These are phyloP conservation scores for Papiliotrema nemorosa DNA, from an alignment of 1,284 basidiomycete species.

Conservation along the genomic window DNA sequence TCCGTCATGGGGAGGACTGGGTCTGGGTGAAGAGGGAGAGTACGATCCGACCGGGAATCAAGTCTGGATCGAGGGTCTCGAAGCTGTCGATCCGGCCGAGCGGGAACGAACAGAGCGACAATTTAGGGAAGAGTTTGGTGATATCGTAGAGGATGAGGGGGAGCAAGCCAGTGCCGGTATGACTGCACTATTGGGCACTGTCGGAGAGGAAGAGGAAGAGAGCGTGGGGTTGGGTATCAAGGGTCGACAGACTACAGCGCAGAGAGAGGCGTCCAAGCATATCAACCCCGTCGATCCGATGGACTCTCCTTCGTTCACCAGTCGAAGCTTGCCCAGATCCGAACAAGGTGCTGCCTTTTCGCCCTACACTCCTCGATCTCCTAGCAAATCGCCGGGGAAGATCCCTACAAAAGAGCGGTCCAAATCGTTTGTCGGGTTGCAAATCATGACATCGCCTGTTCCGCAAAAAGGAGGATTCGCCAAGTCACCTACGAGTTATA, in stretches of 20 bases:
- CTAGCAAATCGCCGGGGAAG: background rate
- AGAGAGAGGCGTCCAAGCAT: constrained; percentile 15
- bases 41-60: constrained; percentile 27
- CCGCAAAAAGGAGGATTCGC: background rate
- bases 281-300: constrained; percentile 16
- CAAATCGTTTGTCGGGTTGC: constrained; percentile 43
- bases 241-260: constrained; percentile 18
- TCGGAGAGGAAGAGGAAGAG: constrained; percentile 33
- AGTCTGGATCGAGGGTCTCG: constrained; percentile 44
- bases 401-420: constrained; percentile 8
- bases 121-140: constrained; percentile 26
- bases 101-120: constrained; percentile 18
- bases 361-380: background rate
- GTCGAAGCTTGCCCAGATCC: background rate
- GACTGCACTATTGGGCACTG: constrained; percentile 35
- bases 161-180: constrained; percentile 27
- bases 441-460: constrained; percentile 35
- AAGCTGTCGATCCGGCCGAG: constrained; percentile 29
- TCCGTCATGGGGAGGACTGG: constrained; percentile 39
- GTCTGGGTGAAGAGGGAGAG: constrained; percentile 37
- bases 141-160: constrained; percentile 33
- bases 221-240: background rate
- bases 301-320: background rate
- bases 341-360: background rate
- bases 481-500: background rate